phyloP scores from a whole-genome alignment of 768 basidiomycete genomes.

The Xerocomus potaroensis region DNA sequence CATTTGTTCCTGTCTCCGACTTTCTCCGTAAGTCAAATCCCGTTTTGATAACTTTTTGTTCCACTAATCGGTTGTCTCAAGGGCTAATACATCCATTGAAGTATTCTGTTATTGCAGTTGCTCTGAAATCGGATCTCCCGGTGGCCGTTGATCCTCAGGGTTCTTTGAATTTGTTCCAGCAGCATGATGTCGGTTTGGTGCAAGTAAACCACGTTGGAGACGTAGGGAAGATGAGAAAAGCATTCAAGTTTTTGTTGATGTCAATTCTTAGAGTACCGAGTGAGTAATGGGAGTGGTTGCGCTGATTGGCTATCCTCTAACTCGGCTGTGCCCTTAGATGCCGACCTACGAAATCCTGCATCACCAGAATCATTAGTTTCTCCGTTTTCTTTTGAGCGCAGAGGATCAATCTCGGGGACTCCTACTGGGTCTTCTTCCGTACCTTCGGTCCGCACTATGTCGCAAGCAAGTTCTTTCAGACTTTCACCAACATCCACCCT shows the following conservation, averaged over 20 bases:
- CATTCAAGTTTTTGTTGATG: slow-evolving; percentile 71
- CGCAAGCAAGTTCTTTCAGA: slow-evolving; percentile 28
- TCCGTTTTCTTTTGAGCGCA: slow-evolving; percentile 52
- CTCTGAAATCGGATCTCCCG: slow-evolving; percentile 79
- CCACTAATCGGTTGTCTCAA: slow-evolving; percentile 28
- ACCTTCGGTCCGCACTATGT: slow-evolving; percentile 30
- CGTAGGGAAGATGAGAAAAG: slow-evolving; percentile 66
- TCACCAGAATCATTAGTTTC: slow-evolving; percentile 57
- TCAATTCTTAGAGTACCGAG: slow-evolving; percentile 50
- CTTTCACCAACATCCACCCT: slow-evolving; percentile 33
- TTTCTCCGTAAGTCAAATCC: slow-evolving; percentile 59
- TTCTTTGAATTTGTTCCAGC: slow-evolving; percentile 46
- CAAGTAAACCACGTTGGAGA: slow-evolving; percentile 60
- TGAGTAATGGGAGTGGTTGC: slow-evolving; percentile 18
- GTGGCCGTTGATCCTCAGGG: slow-evolving; percentile 53
- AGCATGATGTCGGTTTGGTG: slow-evolving; percentile 74
- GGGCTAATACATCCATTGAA: slow-evolving; percentile 55
- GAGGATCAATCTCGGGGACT: slow-evolving; percentile 45
- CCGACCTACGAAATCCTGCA: slow-evolving; percentile 63
- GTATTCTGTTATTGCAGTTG: slow-evolving; percentile 69
- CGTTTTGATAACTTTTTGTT: slow-evolving; percentile 1
- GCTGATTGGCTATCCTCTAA: slow-evolving; percentile 8
- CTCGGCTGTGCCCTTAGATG: slow-evolving; percentile 26
- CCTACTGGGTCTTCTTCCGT: slow-evolving; percentile 46
- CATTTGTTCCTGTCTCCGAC: slow-evolving; percentile 62